Base-by-base conservation (phyloP, 164 flowering plant species). In the Pachysandra terminalis region DNA sequence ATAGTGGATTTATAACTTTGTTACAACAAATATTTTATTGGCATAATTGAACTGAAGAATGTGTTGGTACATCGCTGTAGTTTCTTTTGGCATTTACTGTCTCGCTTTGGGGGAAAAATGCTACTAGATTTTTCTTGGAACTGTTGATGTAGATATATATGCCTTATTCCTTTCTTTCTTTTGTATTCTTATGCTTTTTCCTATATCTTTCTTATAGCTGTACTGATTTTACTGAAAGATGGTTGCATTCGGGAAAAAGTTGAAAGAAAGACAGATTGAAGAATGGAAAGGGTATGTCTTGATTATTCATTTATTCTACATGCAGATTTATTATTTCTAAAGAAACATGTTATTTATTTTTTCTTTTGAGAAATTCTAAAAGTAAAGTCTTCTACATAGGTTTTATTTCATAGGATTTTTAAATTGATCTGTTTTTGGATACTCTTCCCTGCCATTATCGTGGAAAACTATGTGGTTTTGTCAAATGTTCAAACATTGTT, bases 201-300 rank as follows among this genome's bases (percentile, higher is more conserved):
- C 51, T 45, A 12, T 45, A n/a, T 54, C 4, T 63, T 37, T 14
- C n/a, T 21, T 22, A 19, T 23, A 68, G 73, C 19, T 35, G 37
- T 40, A 61, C 3, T 37, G 28, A 61, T 64, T 65, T 2, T 25
- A 48, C 16, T 56, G 21, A 56, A 75, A 68, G 67, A 79, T 79
- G 81, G 81, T 79, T 64, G 77, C 64, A 26, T 79, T 79, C 65
- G 81, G 81, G 70, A 79, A 79, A 61, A 79, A 75, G 68, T 37
- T 79, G 68, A 79, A 75, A 67, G 79, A 79, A 64, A 67, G 76
- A 40, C 77, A 68, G 65, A 61, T 72, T 68, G 68, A 63, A 51
- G 81, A 79, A 75, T 79, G 81, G 81, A 69, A 70, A 70, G 26
- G 72, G 81, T 79, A 56, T 56, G 75, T n/a, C n/a, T n/a, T n/a